A percentile compares a stretch with the other conserved stretches of the same genome.
phyloP scores from a whole-genome alignment of 352 stramenopile species.

The Phytophthora kernoviae region DNA sequence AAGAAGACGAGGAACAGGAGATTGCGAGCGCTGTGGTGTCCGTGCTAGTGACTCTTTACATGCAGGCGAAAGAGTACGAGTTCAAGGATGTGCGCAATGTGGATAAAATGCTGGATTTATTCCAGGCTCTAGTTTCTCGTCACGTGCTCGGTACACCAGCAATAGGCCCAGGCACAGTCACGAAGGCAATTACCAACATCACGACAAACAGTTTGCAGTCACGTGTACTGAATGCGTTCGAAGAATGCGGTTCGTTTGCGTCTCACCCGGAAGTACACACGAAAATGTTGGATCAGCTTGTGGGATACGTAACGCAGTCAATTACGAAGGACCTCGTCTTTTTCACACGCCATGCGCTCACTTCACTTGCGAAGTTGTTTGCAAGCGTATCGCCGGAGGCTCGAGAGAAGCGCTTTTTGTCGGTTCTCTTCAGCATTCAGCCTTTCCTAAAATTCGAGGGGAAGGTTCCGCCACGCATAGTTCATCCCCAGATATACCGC shows the following conservation, averaged over 20 bases:
- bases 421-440: conserved; percentile 70
- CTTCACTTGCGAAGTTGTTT: conserved; percentile 77
- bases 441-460: conserved; percentile 61
- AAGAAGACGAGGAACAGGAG: conserved; percentile 82
- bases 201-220: conserved; percentile 86
- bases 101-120: conserved; percentile 64
- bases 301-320: conserved; percentile 61
- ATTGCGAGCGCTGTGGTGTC: conserved; percentile 79
- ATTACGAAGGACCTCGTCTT: conserved; percentile 61
- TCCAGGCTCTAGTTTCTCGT: conserved; percentile 63
- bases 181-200: conserved; percentile 57
- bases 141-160: conserved; percentile 56
- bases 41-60: conserved; percentile 79
- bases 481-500: conserved; percentile 38
- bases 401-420: conserved; percentile 55
- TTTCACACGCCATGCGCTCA: conserved; percentile 79
- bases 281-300: conserved; percentile 71
- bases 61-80: conserved; percentile 74
- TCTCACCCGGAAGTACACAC: conserved; percentile 67
- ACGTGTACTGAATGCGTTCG: conserved; percentile 82
- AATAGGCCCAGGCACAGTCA: conserved; percentile 32
- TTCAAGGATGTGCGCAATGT: conserved; percentile 73
- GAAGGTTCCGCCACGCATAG: conserved; percentile 6
- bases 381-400: conserved; percentile 63
- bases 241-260: conserved; percentile 78